Conservation (phyloP, 108 stramenopile species). For the Asterionellopsis glacialis region DNA sequence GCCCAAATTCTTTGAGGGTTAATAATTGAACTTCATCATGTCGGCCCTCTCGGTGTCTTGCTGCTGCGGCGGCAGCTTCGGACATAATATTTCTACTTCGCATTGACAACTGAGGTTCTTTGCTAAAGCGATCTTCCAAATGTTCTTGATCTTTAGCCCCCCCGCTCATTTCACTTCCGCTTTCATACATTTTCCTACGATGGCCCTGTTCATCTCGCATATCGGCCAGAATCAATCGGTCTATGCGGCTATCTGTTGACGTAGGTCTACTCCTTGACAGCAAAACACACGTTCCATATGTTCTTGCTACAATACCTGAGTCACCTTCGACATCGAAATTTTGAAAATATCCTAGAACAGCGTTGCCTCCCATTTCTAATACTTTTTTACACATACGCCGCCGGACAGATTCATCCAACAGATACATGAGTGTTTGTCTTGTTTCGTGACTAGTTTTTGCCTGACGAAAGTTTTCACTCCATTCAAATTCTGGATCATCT, state of each 20-base stretch:
- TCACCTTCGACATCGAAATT: constrained; percentile 97
- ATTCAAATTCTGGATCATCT: constrained; percentile 95
- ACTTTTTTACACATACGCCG: constrained; percentile 90
- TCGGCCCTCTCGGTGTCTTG: constrained; percentile 30
- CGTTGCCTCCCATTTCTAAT: constrained; percentile 87
- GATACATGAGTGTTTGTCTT: constrained; percentile 88
- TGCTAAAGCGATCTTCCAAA: background rate
- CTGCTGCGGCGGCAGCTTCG: constrained; percentile 29
- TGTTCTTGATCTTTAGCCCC: background rate
- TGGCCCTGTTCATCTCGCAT: constrained; percentile 20
- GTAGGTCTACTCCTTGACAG: constrained; percentile 40
- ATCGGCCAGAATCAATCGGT: constrained; percentile 7
- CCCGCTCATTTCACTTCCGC: background rate
- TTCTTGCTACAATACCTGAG: constrained; percentile 92
- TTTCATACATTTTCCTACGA: background rate
- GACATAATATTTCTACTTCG: constrained; percentile 6
- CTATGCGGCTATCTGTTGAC: background rate
- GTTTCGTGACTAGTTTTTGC: constrained; percentile 81
- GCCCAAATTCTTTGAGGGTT: constrained; percentile 83
- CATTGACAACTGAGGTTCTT: background rate
- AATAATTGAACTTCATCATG: constrained; percentile 84
- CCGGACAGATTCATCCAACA: constrained; percentile 85
- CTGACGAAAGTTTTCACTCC: constrained; percentile 77
- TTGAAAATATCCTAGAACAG: constrained; percentile 85
- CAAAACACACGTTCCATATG: constrained; percentile 92